These are phyloP conservation scores for Abrus pulchellus DNA, from an alignment of 306 rosid species.

Conservation along the genomic window DNA sequence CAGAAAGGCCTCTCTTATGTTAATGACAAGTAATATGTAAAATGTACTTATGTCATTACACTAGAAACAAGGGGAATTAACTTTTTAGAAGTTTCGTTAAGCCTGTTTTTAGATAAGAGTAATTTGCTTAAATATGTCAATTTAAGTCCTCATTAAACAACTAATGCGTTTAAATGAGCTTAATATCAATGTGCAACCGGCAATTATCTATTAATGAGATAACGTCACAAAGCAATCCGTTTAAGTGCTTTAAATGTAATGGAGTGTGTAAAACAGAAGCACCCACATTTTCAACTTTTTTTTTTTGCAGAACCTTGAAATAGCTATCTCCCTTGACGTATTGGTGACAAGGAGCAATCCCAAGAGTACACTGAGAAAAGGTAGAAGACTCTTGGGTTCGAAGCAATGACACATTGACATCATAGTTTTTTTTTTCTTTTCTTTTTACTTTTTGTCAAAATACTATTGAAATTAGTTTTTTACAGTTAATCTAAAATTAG, in stretches of 20 bases:
- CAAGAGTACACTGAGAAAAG: conserved; percentile 13
- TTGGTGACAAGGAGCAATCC: conserved; percentile 15
- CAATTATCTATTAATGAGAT: not conserved
- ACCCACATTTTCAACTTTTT: conserved; percentile 22
- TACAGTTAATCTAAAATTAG: too few relatives aligned
- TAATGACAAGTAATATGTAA: conserved; percentile 42
- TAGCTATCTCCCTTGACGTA: conserved; percentile 23
- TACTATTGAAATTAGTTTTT: too few relatives aligned
- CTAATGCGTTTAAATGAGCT: not conserved
- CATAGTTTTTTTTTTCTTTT: not conserved
- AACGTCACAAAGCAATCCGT: not conserved
- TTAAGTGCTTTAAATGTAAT: not conserved
- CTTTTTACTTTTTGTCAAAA: not conserved
- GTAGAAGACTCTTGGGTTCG: conserved; percentile 7
- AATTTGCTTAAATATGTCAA: not conserved
- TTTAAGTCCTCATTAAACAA: conserved; percentile 7
- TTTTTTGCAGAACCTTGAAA: conserved; percentile 46
- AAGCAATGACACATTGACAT: conserved; percentile 3
- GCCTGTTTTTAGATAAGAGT: not conserved
- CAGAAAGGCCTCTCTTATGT: conserved; percentile 73
- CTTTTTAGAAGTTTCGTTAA: not conserved
- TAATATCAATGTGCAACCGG: not conserved
- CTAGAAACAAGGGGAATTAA: conserved; percentile 9
- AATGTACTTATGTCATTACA: conserved; percentile 12
- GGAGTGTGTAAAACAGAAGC: not conserved